Evolutionary conservation across 306 rosid genomes (phyloP).

Genomic region (cucumber (Cucumis sativus)): Cucumber_9930_V3 NC_026659.2:3181001-3181500

Average conservation of each 20-base stretch:
- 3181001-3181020: too few species aligned
- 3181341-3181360: not conserved
- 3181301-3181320: slow-evolving; percentile 19
- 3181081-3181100: too few species aligned
- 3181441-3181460: slow-evolving; percentile 48
- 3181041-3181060: too few species aligned
- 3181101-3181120: too few species aligned
- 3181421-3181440: slow-evolving; percentile 39
- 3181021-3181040: too few species aligned
- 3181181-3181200: slow-evolving; percentile 26
- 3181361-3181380: not conserved
- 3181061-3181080: too few species aligned
- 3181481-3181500: slow-evolving; percentile 35
- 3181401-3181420: slow-evolving; percentile 5
- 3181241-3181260: slow-evolving; percentile 6
- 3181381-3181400: not conserved
- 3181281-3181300: not conserved
- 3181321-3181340: not conserved
- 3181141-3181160: not conserved
- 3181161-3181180: not conserved
- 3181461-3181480: slow-evolving; percentile 49
- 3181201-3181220: slow-evolving; percentile 36
- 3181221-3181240: slow-evolving; percentile 41
- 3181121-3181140: too few species aligned
- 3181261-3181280: not conserved